Conservation (phyloP, 371 early-diverging fungal genomes). For the Lichtheimia hyalospora region DNA sequence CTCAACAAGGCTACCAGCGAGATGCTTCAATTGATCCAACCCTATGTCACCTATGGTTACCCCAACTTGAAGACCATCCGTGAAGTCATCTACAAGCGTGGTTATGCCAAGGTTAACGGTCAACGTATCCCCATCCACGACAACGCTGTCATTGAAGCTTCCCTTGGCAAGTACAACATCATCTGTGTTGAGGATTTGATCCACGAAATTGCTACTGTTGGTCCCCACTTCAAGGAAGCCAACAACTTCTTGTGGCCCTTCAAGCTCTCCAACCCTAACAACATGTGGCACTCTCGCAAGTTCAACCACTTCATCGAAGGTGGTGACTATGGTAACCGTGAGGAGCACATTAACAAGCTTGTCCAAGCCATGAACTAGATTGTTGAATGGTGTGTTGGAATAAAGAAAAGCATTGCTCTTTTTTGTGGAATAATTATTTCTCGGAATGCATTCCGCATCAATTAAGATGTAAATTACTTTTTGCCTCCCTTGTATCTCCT, state of each 20-base stretch:
- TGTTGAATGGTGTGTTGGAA: not conserved
- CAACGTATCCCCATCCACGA: conserved; percentile 96
- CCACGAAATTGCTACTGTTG: conserved; percentile 99
- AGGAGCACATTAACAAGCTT: conserved; percentile 88
- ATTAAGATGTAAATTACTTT: no score
- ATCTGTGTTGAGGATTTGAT: conserved; percentile 99
- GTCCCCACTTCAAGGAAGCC: conserved; percentile 86
- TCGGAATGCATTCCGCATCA: not conserved
- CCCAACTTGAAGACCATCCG: conserved; percentile 99
- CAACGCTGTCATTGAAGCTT: conserved; percentile 94
- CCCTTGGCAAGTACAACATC: conserved; percentile 95
- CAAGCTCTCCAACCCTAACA: conserved; percentile 98
- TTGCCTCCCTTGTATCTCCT: no score
- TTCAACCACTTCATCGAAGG: conserved; percentile 96
- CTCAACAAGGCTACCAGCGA: conserved; percentile 98
- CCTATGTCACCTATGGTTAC: conserved; percentile 97
- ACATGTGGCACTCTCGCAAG: conserved; percentile 97
- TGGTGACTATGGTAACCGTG: conserved; percentile 97
- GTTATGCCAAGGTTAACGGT: conserved; percentile 96
- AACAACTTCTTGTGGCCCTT: conserved; percentile 99
- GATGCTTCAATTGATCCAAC: conserved; percentile 98
- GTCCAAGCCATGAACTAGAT: conserved; percentile 92
- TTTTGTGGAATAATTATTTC: not conserved
- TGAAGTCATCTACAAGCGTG: conserved; percentile 99
- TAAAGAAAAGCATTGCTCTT: not conserved